Evolutionary conservation across 1,139 yeast species (phyloP).

Genomic region (Meyerozyma carpophila): DNA sequence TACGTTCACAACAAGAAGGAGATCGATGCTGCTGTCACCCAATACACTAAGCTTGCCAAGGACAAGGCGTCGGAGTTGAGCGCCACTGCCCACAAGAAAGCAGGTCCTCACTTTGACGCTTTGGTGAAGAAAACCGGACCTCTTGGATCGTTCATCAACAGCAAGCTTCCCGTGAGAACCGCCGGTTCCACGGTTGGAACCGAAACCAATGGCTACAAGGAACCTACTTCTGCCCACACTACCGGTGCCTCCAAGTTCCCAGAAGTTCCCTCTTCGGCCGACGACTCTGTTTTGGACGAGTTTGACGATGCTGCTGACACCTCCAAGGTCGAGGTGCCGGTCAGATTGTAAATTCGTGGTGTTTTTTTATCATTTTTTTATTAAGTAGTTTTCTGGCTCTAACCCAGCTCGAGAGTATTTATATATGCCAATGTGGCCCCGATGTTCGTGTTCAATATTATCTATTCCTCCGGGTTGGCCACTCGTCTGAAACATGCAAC

Average conservation of each 20-base stretch:
- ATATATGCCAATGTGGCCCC: neutral
- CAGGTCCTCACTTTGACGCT: conserved; percentile 38
- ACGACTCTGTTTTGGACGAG: neutral
- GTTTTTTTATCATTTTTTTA: neutral
- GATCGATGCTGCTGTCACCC: conserved; percentile 69
- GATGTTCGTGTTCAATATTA: neutral
- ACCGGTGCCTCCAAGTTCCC: conserved; percentile 45
- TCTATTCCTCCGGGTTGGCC: conserved; percentile 43
- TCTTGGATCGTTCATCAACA: conserved; percentile 51
- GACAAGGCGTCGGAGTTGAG: conserved; percentile 50
- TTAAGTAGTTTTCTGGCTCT: neutral
- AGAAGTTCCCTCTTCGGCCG: conserved; percentile 29
- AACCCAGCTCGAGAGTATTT: neutral
- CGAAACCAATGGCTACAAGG: conserved; percentile 14
- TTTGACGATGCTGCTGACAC: neutral
- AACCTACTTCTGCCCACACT: conserved; percentile 17
- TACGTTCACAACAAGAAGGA: conserved; percentile 73
- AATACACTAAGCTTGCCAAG: conserved; percentile 51
- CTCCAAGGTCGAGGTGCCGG: conserved; percentile 1
- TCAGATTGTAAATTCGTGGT: neutral
- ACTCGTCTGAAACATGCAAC: conserved; percentile 83
- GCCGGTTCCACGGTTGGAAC: conserved; percentile 66
- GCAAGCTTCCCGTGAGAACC: conserved; percentile 64
- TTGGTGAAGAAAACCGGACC: conserved; percentile 61
- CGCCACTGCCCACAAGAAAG: conserved; percentile 50